phyloP scores from a whole-genome alignment of 805 yeast genomes.

The Saccharomyces kudriavzevii region DNA sequence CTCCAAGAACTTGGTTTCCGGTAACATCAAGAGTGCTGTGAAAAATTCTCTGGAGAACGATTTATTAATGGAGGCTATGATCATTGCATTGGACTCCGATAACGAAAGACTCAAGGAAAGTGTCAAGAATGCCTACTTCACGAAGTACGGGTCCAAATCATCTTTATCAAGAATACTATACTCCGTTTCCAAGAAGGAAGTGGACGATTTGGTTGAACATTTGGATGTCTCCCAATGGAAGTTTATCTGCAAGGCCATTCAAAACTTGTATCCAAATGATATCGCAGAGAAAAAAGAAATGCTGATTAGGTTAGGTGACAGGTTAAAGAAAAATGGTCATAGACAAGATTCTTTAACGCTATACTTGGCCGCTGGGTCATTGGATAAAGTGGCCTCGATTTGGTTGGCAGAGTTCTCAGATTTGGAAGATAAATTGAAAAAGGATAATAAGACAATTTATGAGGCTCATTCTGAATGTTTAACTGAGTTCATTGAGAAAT shows the following conservation, averaged over 20 bases:
- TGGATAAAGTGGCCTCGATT: conserved; percentile 67
- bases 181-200: conserved; percentile 47
- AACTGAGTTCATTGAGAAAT: conserved; percentile 74
- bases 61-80: conserved; percentile 67
- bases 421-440: conserved; percentile 35
- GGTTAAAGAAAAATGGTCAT: conserved; percentile 46
- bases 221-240: conserved; percentile 79
- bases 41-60: conserved; percentile 55
- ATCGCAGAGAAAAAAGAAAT: conserved; percentile 43
- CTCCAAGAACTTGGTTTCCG: conserved; percentile 46
- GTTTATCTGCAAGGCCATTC: conserved; percentile 62
- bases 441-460: conserved; percentile 48
- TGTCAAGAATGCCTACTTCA: conserved; percentile 66
- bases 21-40: conserved; percentile 61
- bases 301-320: conserved; percentile 67
- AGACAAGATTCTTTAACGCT: conserved; percentile 72
- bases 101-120: conserved; percentile 50
- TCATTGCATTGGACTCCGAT: conserved; percentile 65
- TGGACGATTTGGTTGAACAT: conserved; percentile 66
- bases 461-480: conserved; percentile 81
- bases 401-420: conserved; percentile 74
- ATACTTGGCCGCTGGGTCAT: conserved; percentile 71
- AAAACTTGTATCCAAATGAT: conserved; percentile 43
- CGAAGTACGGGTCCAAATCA: conserved; percentile 39
- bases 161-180: conserved; percentile 68